A percentile compares a stretch with the other conserved stretches of the same genome.
These are phyloP conservation scores for Ceratocystis destructans DNA, from an alignment of 2,329 filamentous ascomycete species.

Conservation along the genomic window DNA sequence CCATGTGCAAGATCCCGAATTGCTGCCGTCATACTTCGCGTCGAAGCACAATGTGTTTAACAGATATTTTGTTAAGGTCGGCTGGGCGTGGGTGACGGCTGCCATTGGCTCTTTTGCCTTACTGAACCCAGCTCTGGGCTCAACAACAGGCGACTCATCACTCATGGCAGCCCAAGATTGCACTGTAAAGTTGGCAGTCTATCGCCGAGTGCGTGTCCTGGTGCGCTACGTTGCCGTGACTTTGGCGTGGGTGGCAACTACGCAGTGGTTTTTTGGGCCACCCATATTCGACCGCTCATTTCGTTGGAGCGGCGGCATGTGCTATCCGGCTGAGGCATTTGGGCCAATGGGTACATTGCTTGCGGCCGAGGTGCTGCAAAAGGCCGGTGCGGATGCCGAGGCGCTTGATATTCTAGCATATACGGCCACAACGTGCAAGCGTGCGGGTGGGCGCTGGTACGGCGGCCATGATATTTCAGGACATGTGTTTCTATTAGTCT, in stretches of 20 bases:
- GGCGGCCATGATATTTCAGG: constrained; percentile 96
- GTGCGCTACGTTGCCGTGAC: constrained; percentile 62
- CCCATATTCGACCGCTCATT: constrained; percentile 83
- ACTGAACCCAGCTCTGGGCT: constrained; percentile 45
- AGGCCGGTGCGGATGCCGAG: not conserved
- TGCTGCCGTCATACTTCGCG: constrained; percentile 72
- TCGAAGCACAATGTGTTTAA: constrained; percentile 91
- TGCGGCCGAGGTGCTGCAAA: not conserved
- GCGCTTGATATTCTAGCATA: constrained; percentile 31
- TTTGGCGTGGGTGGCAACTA: constrained; percentile 67
- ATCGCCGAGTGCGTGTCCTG: constrained; percentile 39
- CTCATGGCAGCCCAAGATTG: not conserved
- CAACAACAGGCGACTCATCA: constrained; percentile 15
- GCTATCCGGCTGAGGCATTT: constrained; percentile 42
- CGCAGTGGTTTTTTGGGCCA: constrained; percentile 94
- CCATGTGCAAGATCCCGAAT: constrained; percentile 37
- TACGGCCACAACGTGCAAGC: constrained; percentile 68
- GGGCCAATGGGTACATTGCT: constrained; percentile 6
- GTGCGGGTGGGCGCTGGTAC: constrained; percentile 67
- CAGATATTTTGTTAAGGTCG: constrained; percentile 80
- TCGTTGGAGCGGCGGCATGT: constrained; percentile 73
- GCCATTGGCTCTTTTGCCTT: constrained; percentile 58
- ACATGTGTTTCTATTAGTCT: constrained; percentile 81
- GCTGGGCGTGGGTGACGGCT: constrained; percentile 79
- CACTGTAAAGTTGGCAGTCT: constrained; percentile 21